Evolutionary conservation across 331 rosid species (phyloP).

Genomic region (Dryas integrifolia): DNA sequence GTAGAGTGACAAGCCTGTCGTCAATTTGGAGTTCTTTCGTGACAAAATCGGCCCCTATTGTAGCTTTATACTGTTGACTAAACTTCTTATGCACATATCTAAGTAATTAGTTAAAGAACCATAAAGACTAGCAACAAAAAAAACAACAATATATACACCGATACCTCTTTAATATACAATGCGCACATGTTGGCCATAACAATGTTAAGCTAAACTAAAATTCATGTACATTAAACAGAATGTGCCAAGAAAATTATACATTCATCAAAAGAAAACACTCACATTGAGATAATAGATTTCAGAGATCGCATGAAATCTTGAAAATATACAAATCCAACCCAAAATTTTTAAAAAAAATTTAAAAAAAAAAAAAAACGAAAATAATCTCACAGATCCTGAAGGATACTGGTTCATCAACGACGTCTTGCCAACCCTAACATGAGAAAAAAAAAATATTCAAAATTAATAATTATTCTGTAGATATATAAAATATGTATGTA

Average conservation of each 20-base stretch:
- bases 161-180: not conserved
- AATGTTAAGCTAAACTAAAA: not conserved
- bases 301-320: conserved; percentile 10
- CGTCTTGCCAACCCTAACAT: conserved; percentile 91
- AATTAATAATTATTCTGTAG: not conserved
- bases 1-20: conserved; percentile 86
- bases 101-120: conserved; percentile 43
- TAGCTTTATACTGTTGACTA: conserved; percentile 96
- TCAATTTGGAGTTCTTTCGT: conserved; percentile 96
- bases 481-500: not conserved
- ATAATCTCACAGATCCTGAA: conserved; percentile 16
- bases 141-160: not conserved
- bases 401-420: conserved; percentile 99
- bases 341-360: not conserved
- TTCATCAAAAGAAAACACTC: not conserved
- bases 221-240: conserved; percentile 9
- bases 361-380: not conserved
- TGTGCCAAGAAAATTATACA: not conserved
- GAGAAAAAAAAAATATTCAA: not conserved
- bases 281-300: not conserved
- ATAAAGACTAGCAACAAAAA: conserved; percentile 17
- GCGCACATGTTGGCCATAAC: not conserved
- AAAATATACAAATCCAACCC: conserved; percentile 7
- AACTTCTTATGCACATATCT: conserved; percentile 97
- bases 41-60: conserved; percentile 97